phyloP scores from a whole-genome alignment of 2,329 filamentous ascomycete genomes.

The Xylaria sp. region DNA sequence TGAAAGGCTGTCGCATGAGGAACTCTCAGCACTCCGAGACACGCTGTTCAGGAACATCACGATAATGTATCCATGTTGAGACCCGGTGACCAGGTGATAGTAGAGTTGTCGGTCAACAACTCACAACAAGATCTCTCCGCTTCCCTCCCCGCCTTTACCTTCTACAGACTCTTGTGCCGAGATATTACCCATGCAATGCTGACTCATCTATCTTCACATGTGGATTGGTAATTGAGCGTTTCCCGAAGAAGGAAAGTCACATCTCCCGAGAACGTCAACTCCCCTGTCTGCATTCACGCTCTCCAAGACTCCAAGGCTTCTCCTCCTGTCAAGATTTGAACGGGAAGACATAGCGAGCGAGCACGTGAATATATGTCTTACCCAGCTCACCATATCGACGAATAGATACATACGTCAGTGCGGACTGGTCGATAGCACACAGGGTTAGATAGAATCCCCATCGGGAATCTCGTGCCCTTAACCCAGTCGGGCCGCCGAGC shows the following conservation, averaged over 20 bases:
- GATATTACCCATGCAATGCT: constrained; percentile 9
- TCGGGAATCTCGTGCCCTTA: constrained; percentile 17
- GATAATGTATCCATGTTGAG: not conserved
- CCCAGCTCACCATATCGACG: constrained; percentile 13
- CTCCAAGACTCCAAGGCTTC: not conserved
- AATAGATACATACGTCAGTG: constrained; percentile 10
- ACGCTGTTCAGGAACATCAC: not conserved
- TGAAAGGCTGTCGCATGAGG: not conserved
- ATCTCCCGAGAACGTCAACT: not conserved
- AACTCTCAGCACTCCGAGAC: not conserved
- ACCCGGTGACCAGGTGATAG: not conserved
- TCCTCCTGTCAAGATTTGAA: not conserved
- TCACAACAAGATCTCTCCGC: not conserved
- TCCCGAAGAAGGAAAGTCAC: constrained; percentile 11
- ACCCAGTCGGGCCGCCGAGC: constrained; percentile 18
- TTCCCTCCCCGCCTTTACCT: not conserved
- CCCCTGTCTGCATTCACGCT: constrained; percentile 1
- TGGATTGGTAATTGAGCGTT: not conserved
- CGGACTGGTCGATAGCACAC: constrained; percentile 5
- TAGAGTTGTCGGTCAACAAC: not conserved
- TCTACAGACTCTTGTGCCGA: not conserved
- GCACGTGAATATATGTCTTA: constrained; percentile 23
- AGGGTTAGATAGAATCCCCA: constrained; percentile 9
- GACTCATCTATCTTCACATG: constrained; percentile 29
- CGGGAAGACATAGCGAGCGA: constrained; percentile 12